These are phyloP conservation scores for Rhinocladiella similis DNA, from an alignment of 2,329 filamentous ascomycete species.

Conservation along the genomic window DNA sequence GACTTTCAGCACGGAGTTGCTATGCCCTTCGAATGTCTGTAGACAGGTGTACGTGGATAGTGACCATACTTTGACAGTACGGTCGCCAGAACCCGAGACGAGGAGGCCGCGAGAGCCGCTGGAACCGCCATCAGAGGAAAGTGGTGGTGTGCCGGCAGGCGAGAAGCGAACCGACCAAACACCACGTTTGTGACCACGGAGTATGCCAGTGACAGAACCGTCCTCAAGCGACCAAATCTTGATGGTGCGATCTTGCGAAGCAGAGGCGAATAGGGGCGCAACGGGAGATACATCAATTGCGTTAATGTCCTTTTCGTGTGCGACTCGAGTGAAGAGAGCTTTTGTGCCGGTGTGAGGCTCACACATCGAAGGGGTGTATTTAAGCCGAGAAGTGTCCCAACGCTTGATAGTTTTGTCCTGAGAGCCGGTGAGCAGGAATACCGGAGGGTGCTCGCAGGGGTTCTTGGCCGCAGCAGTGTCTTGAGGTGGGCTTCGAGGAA, in stretches of 20 bases:
- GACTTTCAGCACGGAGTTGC: slow-evolving; percentile 91
- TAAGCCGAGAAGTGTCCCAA: slow-evolving; percentile 74
- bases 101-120: slow-evolving; percentile 76
- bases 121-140: slow-evolving; percentile 70
- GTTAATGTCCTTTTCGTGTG: slow-evolving; percentile 98
- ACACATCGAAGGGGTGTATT: slow-evolving; percentile 46
- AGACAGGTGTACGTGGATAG: slow-evolving; percentile 89
- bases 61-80: slow-evolving; percentile 94
- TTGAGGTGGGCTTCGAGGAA: slow-evolving; percentile 70
- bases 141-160: slow-evolving; percentile 70
- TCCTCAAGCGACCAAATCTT: slow-evolving; percentile 94
- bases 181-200: slow-evolving; percentile 88
- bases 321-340: slow-evolving; percentile 85
- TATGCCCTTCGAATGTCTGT: slow-evolving; percentile 92
- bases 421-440: slow-evolving; percentile 86
- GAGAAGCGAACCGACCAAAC: slow-evolving; percentile 96
- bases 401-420: slow-evolving; percentile 95
- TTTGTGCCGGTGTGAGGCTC: slow-evolving; percentile 38
- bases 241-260: slow-evolving; percentile 93
- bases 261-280: slow-evolving; percentile 84
- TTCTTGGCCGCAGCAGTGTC: slow-evolving; percentile 71
- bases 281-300: slow-evolving; percentile 78
- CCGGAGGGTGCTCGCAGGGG: slow-evolving; percentile 76
- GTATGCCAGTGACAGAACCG: slow-evolving; percentile 85
- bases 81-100: slow-evolving; percentile 90